Evolutionary conservation across 2,329 filamentous ascomycete species (phyloP).

Genomic region (Rhynchosporium graminicola): DNA sequence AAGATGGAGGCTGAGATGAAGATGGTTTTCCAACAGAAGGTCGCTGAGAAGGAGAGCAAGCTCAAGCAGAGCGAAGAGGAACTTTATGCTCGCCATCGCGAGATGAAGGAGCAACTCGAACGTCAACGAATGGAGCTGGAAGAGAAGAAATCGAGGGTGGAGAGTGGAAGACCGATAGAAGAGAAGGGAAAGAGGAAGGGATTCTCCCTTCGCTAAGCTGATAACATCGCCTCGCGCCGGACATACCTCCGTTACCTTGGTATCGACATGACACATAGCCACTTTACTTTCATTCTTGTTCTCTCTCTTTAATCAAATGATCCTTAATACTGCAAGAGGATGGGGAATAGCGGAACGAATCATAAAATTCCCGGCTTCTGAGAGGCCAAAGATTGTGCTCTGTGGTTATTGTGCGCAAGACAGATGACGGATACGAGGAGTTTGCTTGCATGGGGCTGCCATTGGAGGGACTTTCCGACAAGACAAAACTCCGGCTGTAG

Average conservation of each 20-base stretch:
- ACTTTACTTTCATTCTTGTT: conserved; percentile 38
- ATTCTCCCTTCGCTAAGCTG: conserved; percentile 90
- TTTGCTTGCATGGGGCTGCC: conserved; percentile 28
- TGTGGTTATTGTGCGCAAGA: conserved; percentile 25
- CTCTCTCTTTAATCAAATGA: conserved; percentile 41
- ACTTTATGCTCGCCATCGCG: conserved; percentile 93
- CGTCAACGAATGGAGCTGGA: conserved; percentile 92
- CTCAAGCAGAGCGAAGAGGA: conserved; percentile 99
- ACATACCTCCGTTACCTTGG: conserved; percentile 30
- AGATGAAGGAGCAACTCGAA: conserved; percentile 99
- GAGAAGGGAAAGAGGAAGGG: conserved; percentile 99
- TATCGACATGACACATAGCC: conserved; percentile 35
- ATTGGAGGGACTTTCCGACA: conserved; percentile 8
- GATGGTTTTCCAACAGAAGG: conserved; percentile 99
- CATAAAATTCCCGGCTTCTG: conserved; percentile 37
- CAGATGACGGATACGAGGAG: conserved; percentile 33
- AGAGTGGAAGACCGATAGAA: conserved; percentile 93
- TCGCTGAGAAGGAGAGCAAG: conserved; percentile 99
- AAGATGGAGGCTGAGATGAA: conserved; percentile 99
- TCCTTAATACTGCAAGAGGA: conserved; percentile 38
- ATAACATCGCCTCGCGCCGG: conserved; percentile 22
- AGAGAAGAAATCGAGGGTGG: conserved; percentile 95
- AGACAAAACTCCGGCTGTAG: conserved; percentile 22
- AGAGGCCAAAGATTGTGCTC: conserved; percentile 33
- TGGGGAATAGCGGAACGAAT: conserved; percentile 29